Base-by-base conservation (phyloP, 495 filamentous ascomycete species). In the Penicillium coffeae region DNA sequence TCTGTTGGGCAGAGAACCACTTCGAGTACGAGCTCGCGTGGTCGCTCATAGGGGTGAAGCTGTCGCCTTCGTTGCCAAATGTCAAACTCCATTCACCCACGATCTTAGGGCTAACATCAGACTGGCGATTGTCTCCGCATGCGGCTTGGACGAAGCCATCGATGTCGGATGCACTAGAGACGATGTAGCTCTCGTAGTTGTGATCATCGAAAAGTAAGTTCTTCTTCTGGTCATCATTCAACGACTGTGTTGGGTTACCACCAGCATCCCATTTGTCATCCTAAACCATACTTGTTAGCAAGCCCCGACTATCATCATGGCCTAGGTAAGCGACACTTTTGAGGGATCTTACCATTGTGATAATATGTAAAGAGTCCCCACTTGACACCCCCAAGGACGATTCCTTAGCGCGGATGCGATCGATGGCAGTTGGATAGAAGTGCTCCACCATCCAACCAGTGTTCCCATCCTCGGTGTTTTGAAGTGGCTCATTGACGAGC, bases 401-500 rank as follows among this genome's bases (percentile, higher is more conserved):
- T 13, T 44, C 42, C 14, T 32, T 44, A 9, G 42, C 42, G 4
- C 25, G 25, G 16, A 30, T 30, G 10, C 25, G 42, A 18, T 32
- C 42, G 16, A 44, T 44, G 8, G 42, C 42, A 1, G 22, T 30
- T 5, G 21, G 22, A 18, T 44, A 33, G 25, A 33, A 44, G 48
- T 81, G 78, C 60, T 64, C 80, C 2, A 56, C 58, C 8, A 60
- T 50, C 22, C 65, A 51, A 61, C 80, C 60, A 3, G 63, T 58
- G 13, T 55, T 35, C 2, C 56, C 55, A 25, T 66, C 46, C 43
- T 51, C 61, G 38, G 44, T 51, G 27, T 66, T 51, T 45, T 72
- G 67, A 3, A 73, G 51, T 3, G 83, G 83, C 66, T 85, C 81
- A 62, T 85, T 85, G 32, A 85, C 63, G 18, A 84, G 60, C 47